Evolutionary conservation across 23 red algal genomes (phyloP).

Genomic region (Chondrus crispus): DNA sequence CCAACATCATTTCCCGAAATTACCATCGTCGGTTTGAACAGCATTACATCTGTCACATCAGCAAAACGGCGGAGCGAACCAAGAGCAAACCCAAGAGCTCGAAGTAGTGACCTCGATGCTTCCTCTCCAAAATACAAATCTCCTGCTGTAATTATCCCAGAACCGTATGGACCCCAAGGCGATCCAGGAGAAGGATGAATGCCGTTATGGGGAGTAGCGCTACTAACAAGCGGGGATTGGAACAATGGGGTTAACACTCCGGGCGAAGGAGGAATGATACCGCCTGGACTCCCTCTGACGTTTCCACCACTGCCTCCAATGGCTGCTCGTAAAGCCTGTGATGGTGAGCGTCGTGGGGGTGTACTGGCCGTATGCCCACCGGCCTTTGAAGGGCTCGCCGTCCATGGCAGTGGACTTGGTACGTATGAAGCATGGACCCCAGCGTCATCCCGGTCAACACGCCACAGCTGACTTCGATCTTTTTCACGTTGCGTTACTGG

Average conservation of each 20-base stretch:
- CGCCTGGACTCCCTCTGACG: background rate
- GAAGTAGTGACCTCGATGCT: slow-evolving; percentile 33
- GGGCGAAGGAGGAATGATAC: slow-evolving; percentile 45
- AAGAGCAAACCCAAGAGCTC: slow-evolving; percentile 28
- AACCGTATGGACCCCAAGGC: slow-evolving; percentile 9
- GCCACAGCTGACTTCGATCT: slow-evolving; percentile 55
- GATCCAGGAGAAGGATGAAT: slow-evolving; percentile 1
- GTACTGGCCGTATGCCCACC: background rate
- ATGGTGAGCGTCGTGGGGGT: slow-evolving; percentile 30
- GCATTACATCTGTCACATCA: background rate
- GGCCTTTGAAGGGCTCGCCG: background rate
- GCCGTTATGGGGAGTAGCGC: background rate
- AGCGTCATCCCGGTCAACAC: background rate
- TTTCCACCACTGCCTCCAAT: slow-evolving; percentile 22
- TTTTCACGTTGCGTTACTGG: slow-evolving; percentile 40
- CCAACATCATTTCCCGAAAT: slow-evolving; percentile 17
- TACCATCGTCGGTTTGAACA: slow-evolving; percentile 48
- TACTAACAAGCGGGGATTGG: background rate
- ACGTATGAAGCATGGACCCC: background rate
- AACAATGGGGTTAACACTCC: background rate
- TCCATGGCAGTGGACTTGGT: slow-evolving; percentile 15
- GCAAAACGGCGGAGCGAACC: slow-evolving; percentile 42
- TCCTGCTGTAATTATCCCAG: slow-evolving; percentile 40
- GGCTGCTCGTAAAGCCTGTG: slow-evolving; percentile 45
- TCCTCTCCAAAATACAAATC: slow-evolving; percentile 55